Percentiles rank a stretch among this genome's conserved stretches.
phyloP scores from a whole-genome alignment of 805 yeast species.

The Lipomyces orientalis region DNA sequence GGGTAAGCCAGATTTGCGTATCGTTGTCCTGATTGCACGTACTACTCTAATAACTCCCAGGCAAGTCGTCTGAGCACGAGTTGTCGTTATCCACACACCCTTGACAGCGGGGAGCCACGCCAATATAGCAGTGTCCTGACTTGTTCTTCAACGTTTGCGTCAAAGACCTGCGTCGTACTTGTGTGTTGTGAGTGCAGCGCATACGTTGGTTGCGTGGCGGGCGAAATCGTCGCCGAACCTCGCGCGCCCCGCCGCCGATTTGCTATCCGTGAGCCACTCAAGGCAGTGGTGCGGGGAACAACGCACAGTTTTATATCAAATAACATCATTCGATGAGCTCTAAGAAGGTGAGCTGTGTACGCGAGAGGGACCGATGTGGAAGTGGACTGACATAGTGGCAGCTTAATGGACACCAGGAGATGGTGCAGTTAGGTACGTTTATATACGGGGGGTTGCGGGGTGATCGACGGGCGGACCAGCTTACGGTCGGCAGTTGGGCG shows the following conservation, averaged over 20 bases:
- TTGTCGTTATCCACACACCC: too few relatives aligned
- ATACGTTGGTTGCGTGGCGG: too few relatives aligned
- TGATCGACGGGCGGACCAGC: not conserved
- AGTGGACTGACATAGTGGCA: not conserved
- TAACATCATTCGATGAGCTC: constrained; percentile 12
- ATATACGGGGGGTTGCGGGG: not conserved
- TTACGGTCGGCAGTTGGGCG: constrained; percentile 20
- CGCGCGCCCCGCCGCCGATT: not conserved
- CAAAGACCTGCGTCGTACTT: too few relatives aligned
- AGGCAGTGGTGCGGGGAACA: not conserved
- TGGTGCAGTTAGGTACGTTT: constrained; percentile 47
- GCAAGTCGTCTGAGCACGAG: too few relatives aligned
- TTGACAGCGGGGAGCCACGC: too few relatives aligned
- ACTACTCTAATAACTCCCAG: not conserved
- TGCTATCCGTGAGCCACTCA: not conserved
- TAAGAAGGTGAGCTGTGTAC: constrained; percentile 15
- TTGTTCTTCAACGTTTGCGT: too few relatives aligned
- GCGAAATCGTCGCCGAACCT: too few relatives aligned
- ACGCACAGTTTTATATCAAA: not conserved
- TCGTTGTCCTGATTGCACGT: not conserved
- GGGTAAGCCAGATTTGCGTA: not conserved
- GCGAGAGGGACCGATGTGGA: too few relatives aligned
- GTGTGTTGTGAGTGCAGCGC: too few relatives aligned
- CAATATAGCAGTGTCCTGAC: not conserved
- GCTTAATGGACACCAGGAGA: constrained; percentile 45